These are phyloP conservation scores for Orbilia javanica DNA, from an alignment of 2,329 filamentous ascomycete species.

Conservation along the genomic window DNA sequence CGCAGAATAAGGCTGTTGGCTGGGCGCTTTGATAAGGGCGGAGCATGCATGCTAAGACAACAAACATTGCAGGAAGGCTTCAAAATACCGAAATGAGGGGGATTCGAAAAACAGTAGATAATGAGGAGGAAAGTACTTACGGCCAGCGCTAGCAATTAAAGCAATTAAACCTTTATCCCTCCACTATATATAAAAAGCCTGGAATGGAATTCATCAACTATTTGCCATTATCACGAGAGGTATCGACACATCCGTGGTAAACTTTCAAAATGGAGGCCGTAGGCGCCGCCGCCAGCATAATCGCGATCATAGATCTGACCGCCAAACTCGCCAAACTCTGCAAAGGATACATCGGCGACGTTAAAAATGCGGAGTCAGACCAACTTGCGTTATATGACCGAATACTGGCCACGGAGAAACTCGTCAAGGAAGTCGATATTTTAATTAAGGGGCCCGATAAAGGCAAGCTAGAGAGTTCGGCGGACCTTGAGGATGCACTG, in stretches of 20 bases:
- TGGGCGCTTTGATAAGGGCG: no score
- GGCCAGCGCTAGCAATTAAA: no score
- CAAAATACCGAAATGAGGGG: not conserved
- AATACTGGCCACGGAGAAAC: not conserved
- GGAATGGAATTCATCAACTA: not conserved
- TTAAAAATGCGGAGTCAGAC: constrained; percentile 11
- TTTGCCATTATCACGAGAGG: not conserved
- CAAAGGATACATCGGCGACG: constrained; percentile 4
- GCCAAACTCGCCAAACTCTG: constrained; percentile 9
- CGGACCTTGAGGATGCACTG: not conserved
- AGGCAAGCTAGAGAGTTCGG: not conserved
- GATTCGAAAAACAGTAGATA: no score
- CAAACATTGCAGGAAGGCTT: not conserved
- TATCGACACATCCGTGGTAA: no score
- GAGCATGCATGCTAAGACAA: not conserved
- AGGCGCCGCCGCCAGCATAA: constrained; percentile 26
- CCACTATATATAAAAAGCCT: no score
- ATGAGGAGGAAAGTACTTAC: no score
- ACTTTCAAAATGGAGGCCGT: constrained; percentile 17
- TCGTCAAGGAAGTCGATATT: not conserved
- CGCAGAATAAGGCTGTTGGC: no score
- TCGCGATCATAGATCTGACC: constrained; percentile 19
- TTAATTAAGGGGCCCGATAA: not conserved
- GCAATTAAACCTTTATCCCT: no score
- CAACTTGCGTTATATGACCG: not conserved